Percentiles rank a stretch among this genome's conserved stretches.
phyloP scores from a whole-genome alignment of 345 rosid species.

The Psidium guajava region DNA sequence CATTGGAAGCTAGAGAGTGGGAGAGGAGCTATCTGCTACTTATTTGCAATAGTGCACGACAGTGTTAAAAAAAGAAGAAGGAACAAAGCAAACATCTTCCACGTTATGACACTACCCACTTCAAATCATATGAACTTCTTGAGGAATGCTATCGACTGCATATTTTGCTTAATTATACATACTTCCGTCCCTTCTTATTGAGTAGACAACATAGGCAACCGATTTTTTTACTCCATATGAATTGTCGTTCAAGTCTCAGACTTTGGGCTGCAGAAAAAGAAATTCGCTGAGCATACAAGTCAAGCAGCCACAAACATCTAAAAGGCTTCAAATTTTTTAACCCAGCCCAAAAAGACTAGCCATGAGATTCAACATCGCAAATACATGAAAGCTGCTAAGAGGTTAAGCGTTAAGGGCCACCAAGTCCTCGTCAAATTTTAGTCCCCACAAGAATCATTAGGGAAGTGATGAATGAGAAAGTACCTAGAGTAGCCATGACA shows the following conservation, averaged over 20 bases:
- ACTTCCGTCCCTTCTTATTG: background rate
- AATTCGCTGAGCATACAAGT: background rate
- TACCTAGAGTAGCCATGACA: conserved; percentile 94
- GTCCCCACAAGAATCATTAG: background rate
- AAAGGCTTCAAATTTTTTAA: background rate
- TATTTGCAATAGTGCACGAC: background rate
- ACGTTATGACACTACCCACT: background rate
- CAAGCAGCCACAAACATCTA: background rate
- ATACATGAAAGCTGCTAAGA: background rate
- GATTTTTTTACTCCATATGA: background rate
- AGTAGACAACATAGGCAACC: background rate
- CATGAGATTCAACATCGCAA: background rate
- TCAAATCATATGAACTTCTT: background rate
- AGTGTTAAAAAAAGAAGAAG: background rate
- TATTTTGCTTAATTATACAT: background rate
- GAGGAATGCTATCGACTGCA: background rate
- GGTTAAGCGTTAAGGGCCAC: background rate
- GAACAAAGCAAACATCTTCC: background rate
- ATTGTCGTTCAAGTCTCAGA: background rate
- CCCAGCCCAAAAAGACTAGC: background rate
- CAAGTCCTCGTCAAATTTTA: background rate
- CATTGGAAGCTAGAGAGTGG: background rate
- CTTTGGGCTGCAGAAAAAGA: background rate
- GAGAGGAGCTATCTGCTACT: background rate
- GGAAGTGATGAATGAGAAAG: background rate